Conservation (phyloP, 306 rosid species). For the Argentina anserina region DNA sequence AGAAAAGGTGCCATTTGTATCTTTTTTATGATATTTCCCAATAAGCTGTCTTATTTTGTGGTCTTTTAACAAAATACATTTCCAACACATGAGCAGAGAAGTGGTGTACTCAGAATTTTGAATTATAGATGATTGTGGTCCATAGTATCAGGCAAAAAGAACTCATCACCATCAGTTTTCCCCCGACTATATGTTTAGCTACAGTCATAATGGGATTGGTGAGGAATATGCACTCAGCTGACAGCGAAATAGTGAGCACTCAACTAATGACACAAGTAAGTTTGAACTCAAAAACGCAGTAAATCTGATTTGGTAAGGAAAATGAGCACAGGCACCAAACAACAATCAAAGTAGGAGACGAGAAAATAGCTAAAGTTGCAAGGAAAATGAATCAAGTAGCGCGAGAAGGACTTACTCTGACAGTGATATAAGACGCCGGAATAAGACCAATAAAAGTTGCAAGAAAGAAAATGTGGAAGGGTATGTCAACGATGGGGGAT, state of each 20-base stretch:
- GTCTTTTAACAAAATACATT: not conserved
- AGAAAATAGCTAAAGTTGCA: not conserved
- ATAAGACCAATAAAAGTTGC: slow-evolving; percentile 86
- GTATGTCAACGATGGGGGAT: slow-evolving; percentile 92
- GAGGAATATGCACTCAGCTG: not conserved
- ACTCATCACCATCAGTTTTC: not conserved
- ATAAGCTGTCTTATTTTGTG: not conserved
- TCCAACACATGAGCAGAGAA: not conserved
- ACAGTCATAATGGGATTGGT: not conserved
- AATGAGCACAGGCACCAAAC: not conserved
- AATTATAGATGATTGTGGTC: not conserved
- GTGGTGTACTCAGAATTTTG: not conserved
- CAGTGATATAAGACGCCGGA: slow-evolving; percentile 87
- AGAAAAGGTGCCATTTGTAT: not conserved
- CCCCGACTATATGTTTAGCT: not conserved
- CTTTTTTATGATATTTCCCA: not conserved
- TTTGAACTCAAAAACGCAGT: not conserved
- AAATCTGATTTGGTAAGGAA: no score
- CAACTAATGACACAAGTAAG: not conserved
- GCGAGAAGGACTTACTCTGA: slow-evolving; percentile 56
- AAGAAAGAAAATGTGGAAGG: slow-evolving; percentile 82
- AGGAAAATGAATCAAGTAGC: not conserved
- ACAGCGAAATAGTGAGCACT: not conserved
- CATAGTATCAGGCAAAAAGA: not conserved
- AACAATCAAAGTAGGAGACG: not conserved